phyloP scores from a whole-genome alignment of 148 eudicot genomes.

The Chenopodium quinoa region DNA sequence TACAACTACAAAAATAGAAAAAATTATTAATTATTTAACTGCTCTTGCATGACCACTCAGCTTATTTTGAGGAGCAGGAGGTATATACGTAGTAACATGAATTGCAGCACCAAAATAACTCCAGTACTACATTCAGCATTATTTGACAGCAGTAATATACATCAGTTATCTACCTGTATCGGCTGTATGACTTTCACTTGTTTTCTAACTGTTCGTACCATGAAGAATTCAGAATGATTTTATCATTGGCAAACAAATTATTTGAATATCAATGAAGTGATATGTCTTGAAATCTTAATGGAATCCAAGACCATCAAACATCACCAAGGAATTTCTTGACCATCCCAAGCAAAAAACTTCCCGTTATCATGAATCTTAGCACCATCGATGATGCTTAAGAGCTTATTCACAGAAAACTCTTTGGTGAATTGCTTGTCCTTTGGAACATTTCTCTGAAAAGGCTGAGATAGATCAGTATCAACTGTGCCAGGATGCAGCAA shows the following conservation, averaged over 20 bases:
- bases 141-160: neutral
- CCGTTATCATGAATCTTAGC: constrained; percentile 72
- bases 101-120: too few relatives aligned
- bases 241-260: neutral
- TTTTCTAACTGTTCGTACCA: neutral
- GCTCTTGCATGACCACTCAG: too few relatives aligned
- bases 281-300: neutral
- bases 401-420: constrained; percentile 80
- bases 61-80: too few relatives aligned
- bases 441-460: constrained; percentile 83
- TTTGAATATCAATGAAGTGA: neutral
- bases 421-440: constrained; percentile 79
- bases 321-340: constrained; percentile 90
- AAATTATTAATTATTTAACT: too few relatives aligned
- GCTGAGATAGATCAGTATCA: constrained; percentile 83
- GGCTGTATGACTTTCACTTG: neutral
- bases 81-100: too few relatives aligned
- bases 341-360: constrained; percentile 97
- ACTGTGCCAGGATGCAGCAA: constrained; percentile 95
- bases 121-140: neutral
- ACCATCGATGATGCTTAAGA: constrained; percentile 63
- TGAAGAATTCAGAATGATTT: neutral
- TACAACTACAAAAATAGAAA: too few relatives aligned
- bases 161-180: neutral
- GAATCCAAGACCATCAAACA: neutral